A percentile compares a stretch with the other conserved stretches of the same genome.
phyloP scores from a whole-genome alignment of 768 basidiomycete species.

The Suillus americanus region DNA sequence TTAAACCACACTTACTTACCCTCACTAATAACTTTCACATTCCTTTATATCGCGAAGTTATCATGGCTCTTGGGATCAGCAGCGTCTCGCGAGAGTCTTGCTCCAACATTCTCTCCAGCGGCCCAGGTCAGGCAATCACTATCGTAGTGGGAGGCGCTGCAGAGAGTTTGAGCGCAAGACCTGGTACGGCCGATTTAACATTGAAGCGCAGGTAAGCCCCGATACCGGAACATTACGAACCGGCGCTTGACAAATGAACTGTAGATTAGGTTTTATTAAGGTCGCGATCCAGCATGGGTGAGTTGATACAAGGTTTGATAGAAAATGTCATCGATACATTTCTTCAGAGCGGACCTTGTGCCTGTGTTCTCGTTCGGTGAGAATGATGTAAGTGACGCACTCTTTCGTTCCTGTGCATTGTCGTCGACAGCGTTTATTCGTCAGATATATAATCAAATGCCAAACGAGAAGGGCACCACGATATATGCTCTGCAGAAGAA shows the following conservation, averaged over 20 bases:
- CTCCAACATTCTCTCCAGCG: slow-evolving; percentile 73
- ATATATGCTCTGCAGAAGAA: slow-evolving; percentile 84
- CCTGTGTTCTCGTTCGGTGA: slow-evolving; percentile 99
- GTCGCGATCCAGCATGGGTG: slow-evolving; percentile 88
- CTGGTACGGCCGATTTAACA: slow-evolving; percentile 94
- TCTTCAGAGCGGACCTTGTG: slow-evolving; percentile 82
- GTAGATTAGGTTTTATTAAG: slow-evolving; percentile 92
- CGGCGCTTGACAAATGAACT: neutral
- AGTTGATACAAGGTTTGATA: slow-evolving; percentile 17
- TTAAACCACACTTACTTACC: slow-evolving; percentile 91
- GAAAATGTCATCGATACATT: slow-evolving; percentile 7
- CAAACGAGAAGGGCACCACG: slow-evolving; percentile 90
- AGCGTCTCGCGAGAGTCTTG: slow-evolving; percentile 92
- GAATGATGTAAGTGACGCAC: slow-evolving; percentile 73
- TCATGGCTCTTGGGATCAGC: slow-evolving; percentile 85
- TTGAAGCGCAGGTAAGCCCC: slow-evolving; percentile 61
- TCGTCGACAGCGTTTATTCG: neutral
- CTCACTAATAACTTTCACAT: slow-evolving; percentile 86
- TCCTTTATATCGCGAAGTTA: slow-evolving; percentile 91
- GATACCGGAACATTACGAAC: neutral
- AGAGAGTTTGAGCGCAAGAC: slow-evolving; percentile 90
- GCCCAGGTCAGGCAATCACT: slow-evolving; percentile 72
- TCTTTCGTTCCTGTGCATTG: neutral
- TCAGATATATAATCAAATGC: slow-evolving; percentile 96
- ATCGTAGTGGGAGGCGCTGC: slow-evolving; percentile 98